Conservation (phyloP, 176 grass and related monocot species). For the Poa pratensis region DNA sequence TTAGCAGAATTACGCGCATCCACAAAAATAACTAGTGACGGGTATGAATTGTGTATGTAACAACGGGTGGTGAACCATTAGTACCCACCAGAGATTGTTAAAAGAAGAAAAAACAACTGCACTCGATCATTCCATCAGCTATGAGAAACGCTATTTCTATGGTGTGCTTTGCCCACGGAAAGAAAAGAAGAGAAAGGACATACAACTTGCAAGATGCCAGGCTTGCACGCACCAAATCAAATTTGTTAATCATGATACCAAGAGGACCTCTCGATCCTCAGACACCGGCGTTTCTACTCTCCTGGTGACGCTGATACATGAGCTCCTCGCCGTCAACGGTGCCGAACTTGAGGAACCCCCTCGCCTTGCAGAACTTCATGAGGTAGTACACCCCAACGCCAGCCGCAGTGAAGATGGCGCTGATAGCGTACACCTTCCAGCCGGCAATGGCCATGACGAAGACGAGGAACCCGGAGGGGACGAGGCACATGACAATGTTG, state of each 20-base stretch:
- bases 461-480: constrained; percentile 76
- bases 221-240: neutral
- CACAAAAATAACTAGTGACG: too few relatives aligned
- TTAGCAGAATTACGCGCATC: too few relatives aligned
- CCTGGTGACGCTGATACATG: constrained; percentile 25
- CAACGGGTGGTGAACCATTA: too few relatives aligned
- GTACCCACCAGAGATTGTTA: too few relatives aligned
- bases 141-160: neutral
- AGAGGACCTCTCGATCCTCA: neutral
- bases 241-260: neutral
- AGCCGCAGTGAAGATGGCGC: constrained; percentile 51
- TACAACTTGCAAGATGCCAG: constrained; percentile 5
- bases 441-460: constrained; percentile 88
- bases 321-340: constrained; percentile 22
- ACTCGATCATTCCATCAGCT: too few relatives aligned
- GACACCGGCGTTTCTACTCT: constrained; percentile 10
- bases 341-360: constrained; percentile 56
- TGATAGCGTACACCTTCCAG: constrained; percentile 79
- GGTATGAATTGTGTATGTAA: too few relatives aligned
- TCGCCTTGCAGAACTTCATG: constrained; percentile 63
- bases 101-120: too few relatives aligned
- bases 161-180: neutral
- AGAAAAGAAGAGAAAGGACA: neutral
- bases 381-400: constrained; percentile 60
- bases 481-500: constrained; percentile 55